Evolutionary conservation across 2,329 filamentous ascomycete genomes (phyloP).

Genomic region (Alternaria arbusti): DNA sequence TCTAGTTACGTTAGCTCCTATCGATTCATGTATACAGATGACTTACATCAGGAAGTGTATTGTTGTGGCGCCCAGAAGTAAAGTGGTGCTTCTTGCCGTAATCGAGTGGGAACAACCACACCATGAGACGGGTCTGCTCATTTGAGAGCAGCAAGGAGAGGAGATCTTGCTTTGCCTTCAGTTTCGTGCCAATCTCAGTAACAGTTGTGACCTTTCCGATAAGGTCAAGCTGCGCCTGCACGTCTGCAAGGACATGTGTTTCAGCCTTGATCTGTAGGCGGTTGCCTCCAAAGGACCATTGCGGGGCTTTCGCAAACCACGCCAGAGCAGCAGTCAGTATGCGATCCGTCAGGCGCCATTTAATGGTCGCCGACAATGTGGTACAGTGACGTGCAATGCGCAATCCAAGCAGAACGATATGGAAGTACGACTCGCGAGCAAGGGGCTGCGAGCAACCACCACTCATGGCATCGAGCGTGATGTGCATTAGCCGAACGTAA

Average conservation of each 20-base stretch:
- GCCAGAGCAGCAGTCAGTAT: constrained; percentile 83
- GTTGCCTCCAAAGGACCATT: constrained; percentile 97
- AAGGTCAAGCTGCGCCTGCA: constrained; percentile 69
- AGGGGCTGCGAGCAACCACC: constrained; percentile 77
- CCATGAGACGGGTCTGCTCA: constrained; percentile 80
- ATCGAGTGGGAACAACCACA: constrained; percentile 87
- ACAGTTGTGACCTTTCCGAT: constrained; percentile 65
- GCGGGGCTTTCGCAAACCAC: constrained; percentile 85
- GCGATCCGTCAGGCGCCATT: constrained; percentile 87
- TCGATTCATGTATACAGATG: background rate
- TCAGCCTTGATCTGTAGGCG: constrained; percentile 93
- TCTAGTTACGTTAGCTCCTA: constrained; percentile 46
- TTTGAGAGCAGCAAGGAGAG: constrained; percentile 80
- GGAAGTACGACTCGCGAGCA: constrained; percentile 89
- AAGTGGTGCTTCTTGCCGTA: constrained; percentile 64
- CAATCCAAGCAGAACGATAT: constrained; percentile 82
- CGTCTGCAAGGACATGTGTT: constrained; percentile 78
- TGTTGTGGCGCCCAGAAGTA: constrained; percentile 52
- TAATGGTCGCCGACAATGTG: constrained; percentile 66
- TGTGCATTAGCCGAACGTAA: constrained; percentile 80
- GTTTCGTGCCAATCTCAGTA: constrained; percentile 61
- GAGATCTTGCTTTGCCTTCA: constrained; percentile 83
- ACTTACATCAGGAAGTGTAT: constrained; percentile 50
- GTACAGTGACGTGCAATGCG: constrained; percentile 77
- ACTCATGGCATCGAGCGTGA: constrained; percentile 75